Evolutionary conservation across 129 eudicot genomes (phyloP), one percentile per base, ranked within the genome.

Genomic region (Artemisia argyi): DNA sequence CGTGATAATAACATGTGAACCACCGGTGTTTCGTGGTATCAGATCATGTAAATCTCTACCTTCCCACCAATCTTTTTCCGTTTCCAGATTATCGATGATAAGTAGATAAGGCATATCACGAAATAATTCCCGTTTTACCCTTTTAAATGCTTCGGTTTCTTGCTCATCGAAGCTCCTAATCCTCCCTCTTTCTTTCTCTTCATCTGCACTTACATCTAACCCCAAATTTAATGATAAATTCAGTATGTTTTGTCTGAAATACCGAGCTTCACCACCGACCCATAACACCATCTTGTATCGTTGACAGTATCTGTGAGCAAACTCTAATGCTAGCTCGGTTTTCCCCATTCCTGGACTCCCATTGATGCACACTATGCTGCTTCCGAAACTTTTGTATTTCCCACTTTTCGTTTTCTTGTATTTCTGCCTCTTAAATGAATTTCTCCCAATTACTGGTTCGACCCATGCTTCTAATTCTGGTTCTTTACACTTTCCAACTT

Each of bases 31-130:
- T 73, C 95, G 74, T 53, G 96, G 98, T 15, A 92, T 87, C 60
- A 92, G 63, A 61, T 92, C 96, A 57, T 89, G 96, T 35, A 92
- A 79, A 74, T 92, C 98, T 73, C 85, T 92, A 35, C 96, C 96
- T 67, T 92, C 98, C 96, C 98, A 92, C 98, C 96, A 92, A 75
- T 92, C 95, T 52, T 85, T 89, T 82, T 92, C 98, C 0, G 89
- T 83, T 69, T 92, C 96, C 0, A 92, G 91, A 74, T 92, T 83
- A 74, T 89, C 96, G 0, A 92, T 89, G 17, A 92, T 85, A 11
- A 92, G 47, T 18, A 92, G 65, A 76, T 92, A 92, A 0, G 98
- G 96, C 91, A 83, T 85, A 74, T 92, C 98, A 3, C 96, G 79
- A 78, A 89, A 92, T 9, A 92, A 42, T 73, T 92, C 96, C 42